These are phyloP conservation scores for Galerina sulciceps DNA, from an alignment of 768 basidiomycete species.

Conservation along the genomic window DNA sequence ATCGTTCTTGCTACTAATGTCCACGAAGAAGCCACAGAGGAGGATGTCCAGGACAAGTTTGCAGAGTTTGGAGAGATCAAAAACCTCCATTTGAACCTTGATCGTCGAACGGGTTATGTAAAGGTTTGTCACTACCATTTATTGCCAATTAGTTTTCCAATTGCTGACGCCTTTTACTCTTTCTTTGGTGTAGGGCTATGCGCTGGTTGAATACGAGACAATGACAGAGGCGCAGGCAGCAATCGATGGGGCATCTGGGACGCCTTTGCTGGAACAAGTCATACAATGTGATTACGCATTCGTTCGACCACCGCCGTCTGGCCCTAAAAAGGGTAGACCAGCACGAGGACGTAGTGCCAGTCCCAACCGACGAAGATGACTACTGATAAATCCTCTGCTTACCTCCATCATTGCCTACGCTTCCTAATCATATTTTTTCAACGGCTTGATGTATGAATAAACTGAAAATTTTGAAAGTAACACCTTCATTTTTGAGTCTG, in stretches of 20 bases:
- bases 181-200: constrained; percentile 78
- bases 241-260: constrained; percentile 87
- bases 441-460: constrained; percentile 1
- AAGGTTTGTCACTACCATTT: constrained; percentile 64
- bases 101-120: constrained; percentile 97
- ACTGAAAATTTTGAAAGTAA: not conserved
- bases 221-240: constrained; percentile 93
- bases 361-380: constrained; percentile 61
- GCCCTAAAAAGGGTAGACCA: constrained; percentile 77
- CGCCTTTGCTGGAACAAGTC: constrained; percentile 81
- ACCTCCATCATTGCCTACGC: not conserved
- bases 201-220: constrained; percentile 96
- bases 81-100: constrained; percentile 95
- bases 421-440: constrained; percentile 2
- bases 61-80: constrained; percentile 97
- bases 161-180: not conserved
- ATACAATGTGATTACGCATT: constrained; percentile 94
- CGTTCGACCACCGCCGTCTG: constrained; percentile 84
- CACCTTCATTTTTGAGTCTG: too few relatives aligned
- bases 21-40: constrained; percentile 98
- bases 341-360: constrained; percentile 82
- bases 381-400: constrained; percentile 14
- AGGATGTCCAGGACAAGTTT: constrained; percentile 96
- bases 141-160: not conserved
- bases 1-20: constrained; percentile 96